Evolutionary conservation across 805 yeast species (phyloP).

Genomic region (Metahyphopichia silvanorum): DNA sequence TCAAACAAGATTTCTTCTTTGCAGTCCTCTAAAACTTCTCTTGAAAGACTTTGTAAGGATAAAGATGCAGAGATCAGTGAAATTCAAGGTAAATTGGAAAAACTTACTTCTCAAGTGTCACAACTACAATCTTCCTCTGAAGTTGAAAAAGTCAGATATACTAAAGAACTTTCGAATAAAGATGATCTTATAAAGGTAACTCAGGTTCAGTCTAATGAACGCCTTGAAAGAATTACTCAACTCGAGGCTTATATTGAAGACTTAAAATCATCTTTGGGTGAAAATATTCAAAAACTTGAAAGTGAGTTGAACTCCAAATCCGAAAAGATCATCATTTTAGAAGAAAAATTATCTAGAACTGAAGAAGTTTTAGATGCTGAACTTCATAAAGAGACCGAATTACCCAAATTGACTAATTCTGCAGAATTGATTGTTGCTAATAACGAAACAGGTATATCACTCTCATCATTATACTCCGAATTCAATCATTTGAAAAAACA

Average conservation of each 20-base stretch:
- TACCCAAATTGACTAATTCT: slow-evolving; percentile 50
- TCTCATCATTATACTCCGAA: slow-evolving; percentile 65
- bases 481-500: slow-evolving; percentile 62
- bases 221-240: slow-evolving; percentile 48
- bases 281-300: slow-evolving; percentile 31
- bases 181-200: slow-evolving; percentile 58
- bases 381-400: slow-evolving; percentile 34
- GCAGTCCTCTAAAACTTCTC: slow-evolving; percentile 19
- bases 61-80: slow-evolving; percentile 44
- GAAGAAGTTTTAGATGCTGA: slow-evolving; percentile 41
- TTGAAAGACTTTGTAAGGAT: slow-evolving; percentile 31
- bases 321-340: slow-evolving; percentile 30
- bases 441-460: slow-evolving; percentile 49
- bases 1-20: slow-evolving; percentile 27
- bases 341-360: slow-evolving; percentile 35
- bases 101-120: slow-evolving; percentile 14
- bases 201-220: slow-evolving; percentile 50
- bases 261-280: slow-evolving; percentile 35
- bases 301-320: slow-evolving; percentile 26
- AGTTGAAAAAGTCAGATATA: slow-evolving; percentile 46
- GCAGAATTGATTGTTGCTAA: slow-evolving; percentile 50
- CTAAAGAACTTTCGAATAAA: slow-evolving; percentile 45
- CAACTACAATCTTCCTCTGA: slow-evolving; percentile 22
- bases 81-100: slow-evolving; percentile 40
- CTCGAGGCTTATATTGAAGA: slow-evolving; percentile 48